Evolutionary conservation across 768 basidiomycete genomes (phyloP).

Genomic region (Inosperma sp.): DNA sequence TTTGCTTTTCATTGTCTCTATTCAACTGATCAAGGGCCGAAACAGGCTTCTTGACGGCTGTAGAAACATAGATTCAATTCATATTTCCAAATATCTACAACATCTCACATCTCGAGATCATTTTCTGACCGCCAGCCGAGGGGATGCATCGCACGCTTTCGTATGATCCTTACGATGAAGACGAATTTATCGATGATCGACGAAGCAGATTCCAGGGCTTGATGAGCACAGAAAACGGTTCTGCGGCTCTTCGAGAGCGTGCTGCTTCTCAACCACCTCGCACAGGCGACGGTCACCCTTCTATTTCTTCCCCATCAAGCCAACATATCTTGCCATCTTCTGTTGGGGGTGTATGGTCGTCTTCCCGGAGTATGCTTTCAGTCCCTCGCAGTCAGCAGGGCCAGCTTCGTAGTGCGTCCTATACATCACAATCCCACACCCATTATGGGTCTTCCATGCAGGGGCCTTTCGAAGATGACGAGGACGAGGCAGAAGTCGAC

Average conservation of each 20-base stretch:
- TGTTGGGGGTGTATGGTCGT: slow-evolving; percentile 45
- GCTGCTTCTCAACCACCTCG: slow-evolving; percentile 70
- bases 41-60: background rate
- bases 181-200: slow-evolving; percentile 43
- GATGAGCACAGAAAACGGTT: slow-evolving; percentile 38
- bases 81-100: background rate
- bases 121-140: slow-evolving; percentile 7
- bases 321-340: slow-evolving; percentile 48
- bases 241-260: slow-evolving; percentile 51
- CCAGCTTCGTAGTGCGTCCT: slow-evolving; percentile 65
- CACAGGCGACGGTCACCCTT: slow-evolving; percentile 36
- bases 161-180: slow-evolving; percentile 32
- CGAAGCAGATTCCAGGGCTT: slow-evolving; percentile 52
- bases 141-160: slow-evolving; percentile 22
- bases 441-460: slow-evolving; percentile 64
- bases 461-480: slow-evolving; percentile 76
- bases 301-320: slow-evolving; percentile 50
- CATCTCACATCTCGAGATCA: slow-evolving; percentile 15
- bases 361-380: slow-evolving; percentile 42
- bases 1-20: background rate
- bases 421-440: slow-evolving; percentile 51
- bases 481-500: slow-evolving; percentile 59
- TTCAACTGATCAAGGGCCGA: background rate
- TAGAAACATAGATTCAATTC: slow-evolving; percentile 9
- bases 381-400: slow-evolving; percentile 47